Conservation (phyloP, 2,329 filamentous ascomycete species). For the Phaeosphaeriaceae sp. region DNA sequence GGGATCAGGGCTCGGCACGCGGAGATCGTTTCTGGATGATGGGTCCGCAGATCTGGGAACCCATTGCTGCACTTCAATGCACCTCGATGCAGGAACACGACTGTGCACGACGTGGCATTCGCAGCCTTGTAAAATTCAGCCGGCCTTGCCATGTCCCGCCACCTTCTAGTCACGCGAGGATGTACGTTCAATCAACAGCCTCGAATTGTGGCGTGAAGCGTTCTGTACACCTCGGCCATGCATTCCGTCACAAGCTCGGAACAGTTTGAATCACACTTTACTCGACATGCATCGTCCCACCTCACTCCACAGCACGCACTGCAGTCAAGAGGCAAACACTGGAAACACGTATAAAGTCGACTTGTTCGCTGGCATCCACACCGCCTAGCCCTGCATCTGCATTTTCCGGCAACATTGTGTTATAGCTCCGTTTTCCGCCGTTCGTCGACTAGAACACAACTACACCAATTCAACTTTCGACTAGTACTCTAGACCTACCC, state of each 20-base stretch:
- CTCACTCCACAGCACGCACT: constrained; percentile 33
- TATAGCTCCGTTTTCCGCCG: constrained; percentile 10
- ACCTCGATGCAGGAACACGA: not conserved
- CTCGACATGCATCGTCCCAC: constrained; percentile 33
- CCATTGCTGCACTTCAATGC: not conserved
- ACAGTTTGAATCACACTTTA: constrained; percentile 10
- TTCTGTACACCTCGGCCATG: not conserved
- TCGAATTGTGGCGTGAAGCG: constrained; percentile 4
- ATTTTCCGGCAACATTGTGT: constrained; percentile 11
- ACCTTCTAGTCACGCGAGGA: not conserved
- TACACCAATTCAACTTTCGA: not conserved
- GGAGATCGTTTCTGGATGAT: constrained; percentile 4
- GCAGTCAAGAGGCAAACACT: constrained; percentile 15
- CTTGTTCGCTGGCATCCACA: constrained; percentile 24
- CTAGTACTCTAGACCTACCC: not conserved
- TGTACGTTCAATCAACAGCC: not conserved
- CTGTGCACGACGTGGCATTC: not conserved
- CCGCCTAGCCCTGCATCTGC: constrained; percentile 23
- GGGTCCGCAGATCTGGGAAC: not conserved
- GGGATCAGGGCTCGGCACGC: constrained; percentile 18
- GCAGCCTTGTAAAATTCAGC: not conserved
- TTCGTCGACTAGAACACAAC: not conserved
- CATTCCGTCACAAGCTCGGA: constrained; percentile 13
- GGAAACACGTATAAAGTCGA: constrained; percentile 42
- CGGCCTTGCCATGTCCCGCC: not conserved